A percentile compares a stretch with the other conserved stretches of the same genome.
phyloP scores from a whole-genome alignment of 2,329 filamentous ascomycete species.

The Plenodomus biglobosus region DNA sequence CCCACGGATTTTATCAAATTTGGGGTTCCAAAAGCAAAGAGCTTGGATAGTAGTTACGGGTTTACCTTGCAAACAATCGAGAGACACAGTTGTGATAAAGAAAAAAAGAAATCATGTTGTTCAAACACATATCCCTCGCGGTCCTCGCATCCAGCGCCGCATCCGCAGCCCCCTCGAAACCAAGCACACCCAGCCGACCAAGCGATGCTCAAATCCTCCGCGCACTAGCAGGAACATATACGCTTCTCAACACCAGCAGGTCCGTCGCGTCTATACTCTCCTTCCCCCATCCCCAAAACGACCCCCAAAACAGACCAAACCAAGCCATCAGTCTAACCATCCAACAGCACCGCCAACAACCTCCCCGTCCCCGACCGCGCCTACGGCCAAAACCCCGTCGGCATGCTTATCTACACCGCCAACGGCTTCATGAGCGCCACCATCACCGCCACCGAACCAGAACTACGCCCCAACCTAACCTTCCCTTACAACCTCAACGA shows the following conservation, averaged over 20 bases:
- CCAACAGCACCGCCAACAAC: constrained; percentile 20
- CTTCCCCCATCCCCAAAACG: not conserved
- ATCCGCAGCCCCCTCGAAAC: constrained; percentile 2
- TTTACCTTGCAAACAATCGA: not conserved
- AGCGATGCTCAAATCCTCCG: constrained; percentile 14
- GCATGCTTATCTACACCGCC: constrained; percentile 30
- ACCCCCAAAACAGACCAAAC: too few relatives aligned
- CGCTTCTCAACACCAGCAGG: constrained; percentile 27
- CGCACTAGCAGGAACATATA: constrained; percentile 27
- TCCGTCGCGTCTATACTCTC: too few relatives aligned
- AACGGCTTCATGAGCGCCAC: constrained; percentile 32
- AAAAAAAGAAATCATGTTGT: not conserved
- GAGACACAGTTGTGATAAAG: not conserved
- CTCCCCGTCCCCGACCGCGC: constrained; percentile 22
- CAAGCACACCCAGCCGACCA: not conserved
- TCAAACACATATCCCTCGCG: constrained; percentile 1
- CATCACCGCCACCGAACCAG: constrained; percentile 29
- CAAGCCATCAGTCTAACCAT: too few relatives aligned
- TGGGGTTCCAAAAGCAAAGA: too few relatives aligned
- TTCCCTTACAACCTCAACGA: constrained; percentile 26
- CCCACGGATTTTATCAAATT: too few relatives aligned
- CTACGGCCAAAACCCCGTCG: constrained; percentile 26
- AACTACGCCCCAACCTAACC: constrained; percentile 21
- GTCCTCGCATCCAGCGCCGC: constrained; percentile 1
- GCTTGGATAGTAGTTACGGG: too few relatives aligned